A percentile compares a stretch with the other conserved stretches of the same genome.
These are phyloP conservation scores for Metarhizium album DNA, from an alignment of 2,329 filamentous ascomycete species.

Conservation along the genomic window DNA sequence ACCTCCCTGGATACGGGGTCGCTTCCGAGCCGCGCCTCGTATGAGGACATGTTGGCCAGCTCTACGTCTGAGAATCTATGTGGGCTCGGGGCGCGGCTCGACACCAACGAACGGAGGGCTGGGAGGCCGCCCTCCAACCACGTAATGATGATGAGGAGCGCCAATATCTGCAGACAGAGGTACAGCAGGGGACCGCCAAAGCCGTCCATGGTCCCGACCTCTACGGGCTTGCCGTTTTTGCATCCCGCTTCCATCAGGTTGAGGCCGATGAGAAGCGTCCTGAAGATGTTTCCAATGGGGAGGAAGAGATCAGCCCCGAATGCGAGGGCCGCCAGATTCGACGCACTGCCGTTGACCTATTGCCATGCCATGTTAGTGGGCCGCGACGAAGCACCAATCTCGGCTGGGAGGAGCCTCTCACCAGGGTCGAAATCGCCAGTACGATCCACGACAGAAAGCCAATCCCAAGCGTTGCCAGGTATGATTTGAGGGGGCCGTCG, in stretches of 20 bases:
- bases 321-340: constrained; percentile 8
- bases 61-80: not conserved
- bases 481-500: constrained; percentile 58
- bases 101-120: not conserved
- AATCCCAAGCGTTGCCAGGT: constrained; percentile 52
- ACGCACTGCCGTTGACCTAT: not conserved
- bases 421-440: constrained; percentile 52
- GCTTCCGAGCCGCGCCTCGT: not conserved
- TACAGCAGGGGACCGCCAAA: constrained; percentile 79
- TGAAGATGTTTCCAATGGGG: constrained; percentile 40
- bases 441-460: constrained; percentile 57
- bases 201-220: constrained; percentile 50
- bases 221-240: constrained; percentile 45
- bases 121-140: constrained; percentile 60
- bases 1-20: not conserved
- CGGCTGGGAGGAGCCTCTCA: constrained; percentile 4
- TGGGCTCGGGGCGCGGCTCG: not conserved
- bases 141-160: constrained; percentile 58
- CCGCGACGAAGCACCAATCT: too few species aligned
- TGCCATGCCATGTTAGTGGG: not conserved
- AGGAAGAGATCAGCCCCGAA: constrained; percentile 12
- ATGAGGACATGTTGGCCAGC: not conserved
- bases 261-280: constrained; percentile 60
- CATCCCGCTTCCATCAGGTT: constrained; percentile 74
- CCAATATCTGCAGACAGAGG: constrained; percentile 56